These are phyloP conservation scores for Didymella sp. DNA, from an alignment of 2,329 filamentous ascomycete species.

Conservation along the genomic window DNA sequence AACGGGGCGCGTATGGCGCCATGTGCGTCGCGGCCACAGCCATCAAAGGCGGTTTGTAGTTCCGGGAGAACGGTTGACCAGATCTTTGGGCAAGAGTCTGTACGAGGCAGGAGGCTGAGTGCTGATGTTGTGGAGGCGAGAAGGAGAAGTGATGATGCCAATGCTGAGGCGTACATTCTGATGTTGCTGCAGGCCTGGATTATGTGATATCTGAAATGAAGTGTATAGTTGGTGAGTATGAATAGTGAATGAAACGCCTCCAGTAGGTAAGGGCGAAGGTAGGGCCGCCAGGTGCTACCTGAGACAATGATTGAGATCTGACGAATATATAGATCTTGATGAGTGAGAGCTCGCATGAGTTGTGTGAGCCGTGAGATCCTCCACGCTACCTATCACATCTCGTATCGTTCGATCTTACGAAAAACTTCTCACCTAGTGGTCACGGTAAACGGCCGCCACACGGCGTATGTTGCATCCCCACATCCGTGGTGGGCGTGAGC, in stretches of 20 bases:
- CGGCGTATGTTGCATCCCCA: slow-evolving; percentile 6
- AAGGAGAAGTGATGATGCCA: slow-evolving; percentile 8
- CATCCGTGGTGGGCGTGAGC: slow-evolving; percentile 7
- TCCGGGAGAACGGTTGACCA: slow-evolving; percentile 29
- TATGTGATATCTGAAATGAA: background rate
- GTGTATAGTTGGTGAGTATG: background rate
- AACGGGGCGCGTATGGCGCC: slow-evolving; percentile 34
- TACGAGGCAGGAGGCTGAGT: slow-evolving; percentile 20
- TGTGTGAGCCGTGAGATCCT: background rate
- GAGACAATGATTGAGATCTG: slow-evolving; percentile 5
- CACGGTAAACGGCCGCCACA: background rate
- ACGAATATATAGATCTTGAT: slow-evolving; percentile 11
- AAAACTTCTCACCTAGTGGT: slow-evolving; percentile 4
- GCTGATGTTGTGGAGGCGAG: slow-evolving; percentile 18
- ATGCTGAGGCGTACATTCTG: slow-evolving; percentile 15
- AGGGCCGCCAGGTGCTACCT: background rate
- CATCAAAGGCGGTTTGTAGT: slow-evolving; percentile 25
- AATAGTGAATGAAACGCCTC: slow-evolving; percentile 5
- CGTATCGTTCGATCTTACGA: slow-evolving; percentile 2
- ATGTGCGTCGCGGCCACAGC: slow-evolving; percentile 32
- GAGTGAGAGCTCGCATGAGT: background rate
- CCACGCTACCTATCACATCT: slow-evolving; percentile 1
- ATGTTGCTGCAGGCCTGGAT: background rate
- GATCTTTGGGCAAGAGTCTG: slow-evolving; percentile 26
- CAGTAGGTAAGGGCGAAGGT: background rate